Evolutionary conservation across 768 basidiomycete genomes (phyloP).

Genomic region (Leucosporidium scottii): DNA sequence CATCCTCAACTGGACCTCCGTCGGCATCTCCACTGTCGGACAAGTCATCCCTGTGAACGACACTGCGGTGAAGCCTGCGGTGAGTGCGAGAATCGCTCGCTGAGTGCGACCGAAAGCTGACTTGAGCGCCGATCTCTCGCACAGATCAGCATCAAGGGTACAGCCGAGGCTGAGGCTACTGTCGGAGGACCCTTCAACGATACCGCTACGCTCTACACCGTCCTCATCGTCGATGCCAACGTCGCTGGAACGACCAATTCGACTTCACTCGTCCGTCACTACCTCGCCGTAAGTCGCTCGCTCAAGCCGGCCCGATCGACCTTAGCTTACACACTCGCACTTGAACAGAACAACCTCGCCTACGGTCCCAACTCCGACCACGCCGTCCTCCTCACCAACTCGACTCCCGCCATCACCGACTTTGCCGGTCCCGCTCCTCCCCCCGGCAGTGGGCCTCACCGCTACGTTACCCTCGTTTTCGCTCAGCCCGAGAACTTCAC

Average conservation of each 20-base stretch:
- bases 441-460: background rate
- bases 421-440: conserved; percentile 1
- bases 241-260: background rate
- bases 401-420: background rate
- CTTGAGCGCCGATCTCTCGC: too few relatives aligned
- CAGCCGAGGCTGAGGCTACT: background rate
- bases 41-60: background rate
- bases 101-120: too few relatives aligned
- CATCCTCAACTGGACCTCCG: background rate
- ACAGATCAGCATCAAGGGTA: background rate
- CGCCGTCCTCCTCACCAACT: background rate
- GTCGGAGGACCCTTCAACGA: background rate
- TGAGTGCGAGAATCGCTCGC: too few relatives aligned
- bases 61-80: background rate
- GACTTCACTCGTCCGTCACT: background rate
- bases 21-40: background rate
- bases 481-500: background rate
- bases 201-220: background rate
- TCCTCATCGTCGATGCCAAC: background rate
- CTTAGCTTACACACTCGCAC: background rate
- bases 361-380: background rate
- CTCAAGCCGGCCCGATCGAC: too few relatives aligned
- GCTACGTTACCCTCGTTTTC: background rate
- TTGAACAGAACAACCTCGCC: background rate
- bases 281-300: background rate